phyloP scores from a whole-genome alignment of 2,329 filamentous ascomycete species.

The Cladosporium velox region DNA sequence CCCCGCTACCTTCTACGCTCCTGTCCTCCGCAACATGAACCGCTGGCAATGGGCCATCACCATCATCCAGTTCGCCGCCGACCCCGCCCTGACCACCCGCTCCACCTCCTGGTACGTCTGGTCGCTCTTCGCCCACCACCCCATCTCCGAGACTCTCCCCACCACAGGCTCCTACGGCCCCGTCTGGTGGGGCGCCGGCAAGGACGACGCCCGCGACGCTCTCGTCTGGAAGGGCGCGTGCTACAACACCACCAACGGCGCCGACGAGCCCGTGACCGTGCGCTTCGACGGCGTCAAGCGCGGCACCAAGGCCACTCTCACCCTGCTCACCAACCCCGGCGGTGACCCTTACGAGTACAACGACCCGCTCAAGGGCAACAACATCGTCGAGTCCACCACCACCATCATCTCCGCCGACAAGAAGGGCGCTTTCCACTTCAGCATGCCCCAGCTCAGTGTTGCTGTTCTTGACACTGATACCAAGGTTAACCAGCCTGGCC shows the following conservation, averaged over 20 bases:
- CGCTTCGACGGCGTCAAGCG: slow-evolving; percentile 38
- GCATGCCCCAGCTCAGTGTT: slow-evolving; percentile 57
- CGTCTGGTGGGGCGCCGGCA: slow-evolving; percentile 47
- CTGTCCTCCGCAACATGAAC: slow-evolving; percentile 30
- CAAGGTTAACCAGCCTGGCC: slow-evolving; percentile 13
- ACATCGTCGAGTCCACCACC: slow-evolving; percentile 50
- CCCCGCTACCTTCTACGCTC: slow-evolving; percentile 52
- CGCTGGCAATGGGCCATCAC: slow-evolving; percentile 34
- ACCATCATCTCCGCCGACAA: slow-evolving; percentile 45
- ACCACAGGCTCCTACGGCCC: slow-evolving; percentile 38
- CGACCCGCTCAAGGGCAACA: slow-evolving; percentile 43
- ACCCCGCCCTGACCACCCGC: slow-evolving; percentile 34
- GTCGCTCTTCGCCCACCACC: slow-evolving; percentile 34
- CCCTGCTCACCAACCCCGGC: slow-evolving; percentile 42
- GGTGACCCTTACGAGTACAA: slow-evolving; percentile 28
- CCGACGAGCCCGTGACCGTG: slow-evolving; percentile 38
- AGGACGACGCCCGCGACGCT: slow-evolving; percentile 33
- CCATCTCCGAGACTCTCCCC: slow-evolving; percentile 42
- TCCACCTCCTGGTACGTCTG: slow-evolving; percentile 27
- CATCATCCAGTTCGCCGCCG: slow-evolving; percentile 42
- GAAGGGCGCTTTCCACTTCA: slow-evolving; percentile 55
- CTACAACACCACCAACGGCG: slow-evolving; percentile 47
- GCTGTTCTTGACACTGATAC: slow-evolving; percentile 52
- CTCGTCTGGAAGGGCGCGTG: slow-evolving; percentile 48
- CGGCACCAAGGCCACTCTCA: slow-evolving; percentile 41